Evolutionary conservation across 2,329 filamentous ascomycete species (phyloP).

Genomic region (Pseudocercospora fijiensis): DNA sequence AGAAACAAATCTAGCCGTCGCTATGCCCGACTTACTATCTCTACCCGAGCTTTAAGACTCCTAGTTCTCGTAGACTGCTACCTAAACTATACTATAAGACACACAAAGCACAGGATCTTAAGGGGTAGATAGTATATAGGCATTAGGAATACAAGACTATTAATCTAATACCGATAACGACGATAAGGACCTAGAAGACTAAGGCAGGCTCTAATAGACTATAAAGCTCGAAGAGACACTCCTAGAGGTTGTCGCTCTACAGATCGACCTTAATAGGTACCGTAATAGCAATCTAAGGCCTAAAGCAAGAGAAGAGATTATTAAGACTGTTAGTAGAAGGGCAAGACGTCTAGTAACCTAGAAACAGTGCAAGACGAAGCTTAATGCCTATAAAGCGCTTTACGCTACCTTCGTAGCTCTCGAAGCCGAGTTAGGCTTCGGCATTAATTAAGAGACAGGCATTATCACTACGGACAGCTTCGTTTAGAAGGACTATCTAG

Average conservation of each 20-base stretch:
- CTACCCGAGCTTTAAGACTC: background rate
- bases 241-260: background rate
- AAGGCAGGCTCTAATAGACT: background rate
- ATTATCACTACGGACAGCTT: background rate
- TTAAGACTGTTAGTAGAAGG: background rate
- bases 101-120: background rate
- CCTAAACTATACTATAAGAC: background rate
- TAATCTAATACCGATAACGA: background rate
- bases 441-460: background rate
- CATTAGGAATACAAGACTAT: background rate
- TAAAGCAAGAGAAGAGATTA: background rate
- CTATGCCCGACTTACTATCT: background rate
- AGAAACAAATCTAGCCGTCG: background rate
- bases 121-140: background rate
- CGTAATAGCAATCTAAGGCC: background rate
- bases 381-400: background rate
- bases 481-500: background rate
- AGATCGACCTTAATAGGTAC: background rate
- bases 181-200: background rate
- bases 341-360: background rate
- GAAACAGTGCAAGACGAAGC: background rate
- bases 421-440: background rate
- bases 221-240: background rate
- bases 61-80: background rate
- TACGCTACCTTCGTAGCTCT: background rate